These are phyloP conservation scores for Globisporangium canariense DNA, from an alignment of 352 stramenopile genomes.

Conservation along the genomic window DNA sequence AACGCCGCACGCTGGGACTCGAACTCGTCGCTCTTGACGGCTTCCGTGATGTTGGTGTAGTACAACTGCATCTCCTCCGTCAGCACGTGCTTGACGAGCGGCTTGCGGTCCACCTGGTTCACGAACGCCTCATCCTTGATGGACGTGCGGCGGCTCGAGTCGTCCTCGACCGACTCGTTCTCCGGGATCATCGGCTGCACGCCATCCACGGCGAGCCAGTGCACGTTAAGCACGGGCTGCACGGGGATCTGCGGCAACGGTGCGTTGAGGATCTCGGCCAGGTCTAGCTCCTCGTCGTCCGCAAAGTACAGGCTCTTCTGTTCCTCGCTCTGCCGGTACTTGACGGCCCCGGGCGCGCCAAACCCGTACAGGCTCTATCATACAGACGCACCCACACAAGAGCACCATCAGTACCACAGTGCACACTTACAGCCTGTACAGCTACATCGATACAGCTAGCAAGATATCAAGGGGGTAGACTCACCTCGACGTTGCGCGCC, in stretches of 20 bases:
- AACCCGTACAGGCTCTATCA: conserved; percentile 73
- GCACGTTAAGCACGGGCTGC: conserved; percentile 65
- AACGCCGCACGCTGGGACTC: conserved; percentile 77
- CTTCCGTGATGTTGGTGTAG: conserved; percentile 85
- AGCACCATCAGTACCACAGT: background rate
- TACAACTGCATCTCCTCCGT: conserved; percentile 90
- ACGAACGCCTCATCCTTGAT: conserved; percentile 81
- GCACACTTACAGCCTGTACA: background rate
- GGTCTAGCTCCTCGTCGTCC: conserved; percentile 73
- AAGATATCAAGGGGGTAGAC: background rate
- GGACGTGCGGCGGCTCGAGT: conserved; percentile 58
- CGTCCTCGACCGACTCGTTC: conserved; percentile 76
- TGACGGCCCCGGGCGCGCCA: conserved; percentile 39
- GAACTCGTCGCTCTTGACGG: conserved; percentile 70
- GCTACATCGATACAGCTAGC: background rate
- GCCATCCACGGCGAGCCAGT: conserved; percentile 83
- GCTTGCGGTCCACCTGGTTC: conserved; percentile 66
- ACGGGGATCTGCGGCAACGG: conserved; percentile 70
- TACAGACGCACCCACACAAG: conserved; percentile 1
- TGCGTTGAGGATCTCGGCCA: conserved; percentile 70
- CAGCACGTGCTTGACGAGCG: conserved; percentile 82
- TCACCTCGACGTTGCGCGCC: conserved; percentile 68
- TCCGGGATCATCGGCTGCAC: conserved; percentile 81
- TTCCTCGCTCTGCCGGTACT: conserved; percentile 64
- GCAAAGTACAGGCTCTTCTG: conserved; percentile 56